phyloP scores from a whole-genome alignment of 139 green algal species.

The Closterium sp. region DNA sequence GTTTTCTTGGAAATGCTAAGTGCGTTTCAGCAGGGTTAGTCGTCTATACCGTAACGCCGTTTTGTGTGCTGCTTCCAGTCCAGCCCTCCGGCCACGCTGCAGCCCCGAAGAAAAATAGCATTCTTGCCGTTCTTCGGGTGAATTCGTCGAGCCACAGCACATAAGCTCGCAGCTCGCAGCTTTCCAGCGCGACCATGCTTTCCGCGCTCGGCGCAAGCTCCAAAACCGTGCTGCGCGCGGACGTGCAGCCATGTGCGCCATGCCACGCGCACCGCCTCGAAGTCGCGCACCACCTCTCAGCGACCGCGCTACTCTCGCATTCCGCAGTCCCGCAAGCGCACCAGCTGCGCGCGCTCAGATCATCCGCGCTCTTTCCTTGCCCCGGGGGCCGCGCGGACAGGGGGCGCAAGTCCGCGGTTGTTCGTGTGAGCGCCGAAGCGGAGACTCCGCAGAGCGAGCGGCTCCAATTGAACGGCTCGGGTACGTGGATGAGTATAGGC shows the following conservation, averaged over 20 bases:
- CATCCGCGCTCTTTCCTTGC: neutral
- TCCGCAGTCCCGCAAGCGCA: neutral
- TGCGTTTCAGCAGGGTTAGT: neutral
- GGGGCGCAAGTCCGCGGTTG: neutral
- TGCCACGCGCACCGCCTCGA: neutral
- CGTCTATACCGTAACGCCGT: neutral
- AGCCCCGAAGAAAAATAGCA: neutral
- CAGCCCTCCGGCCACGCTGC: neutral
- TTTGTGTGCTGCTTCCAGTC: neutral
- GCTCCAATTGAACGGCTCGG: neutral
- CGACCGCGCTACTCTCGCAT: neutral
- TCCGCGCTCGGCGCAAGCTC: neutral
- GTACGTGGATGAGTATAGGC: neutral
- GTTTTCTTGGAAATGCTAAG: too few relatives aligned
- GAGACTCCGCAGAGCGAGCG: neutral
- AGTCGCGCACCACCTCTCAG: neutral
- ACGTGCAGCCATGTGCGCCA: neutral
- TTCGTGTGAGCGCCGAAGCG: neutral
- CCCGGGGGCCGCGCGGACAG: neutral
- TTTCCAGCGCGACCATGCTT: neutral
- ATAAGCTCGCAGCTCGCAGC: neutral
- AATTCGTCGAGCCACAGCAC: neutral
- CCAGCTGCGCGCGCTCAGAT: neutral
- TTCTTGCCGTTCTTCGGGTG: neutral
- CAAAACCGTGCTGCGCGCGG: neutral